Percentiles rank a stretch among this genome's conserved stretches.
Evolutionary conservation across 2,329 filamentous ascomycete genomes (phyloP).

Genomic region (Chaetomium strumarium): DNA sequence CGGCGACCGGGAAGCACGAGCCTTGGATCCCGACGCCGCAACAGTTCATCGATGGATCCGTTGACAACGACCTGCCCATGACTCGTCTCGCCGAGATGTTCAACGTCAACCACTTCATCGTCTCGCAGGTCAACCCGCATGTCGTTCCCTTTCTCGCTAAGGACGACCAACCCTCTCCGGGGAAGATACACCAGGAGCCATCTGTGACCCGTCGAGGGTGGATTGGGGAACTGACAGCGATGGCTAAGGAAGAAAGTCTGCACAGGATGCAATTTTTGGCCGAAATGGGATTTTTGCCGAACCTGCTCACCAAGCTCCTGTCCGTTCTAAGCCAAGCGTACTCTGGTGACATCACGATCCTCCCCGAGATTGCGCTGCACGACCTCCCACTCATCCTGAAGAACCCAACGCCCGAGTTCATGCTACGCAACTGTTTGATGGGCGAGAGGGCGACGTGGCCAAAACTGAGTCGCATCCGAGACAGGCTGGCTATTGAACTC

Average conservation of each 20-base stretch:
- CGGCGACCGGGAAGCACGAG: constrained; percentile 66
- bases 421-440: constrained; percentile 68
- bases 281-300: constrained; percentile 76
- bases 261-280: constrained; percentile 75
- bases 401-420: constrained; percentile 83
- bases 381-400: constrained; percentile 72
- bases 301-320: constrained; percentile 67
- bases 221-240: constrained; percentile 60
- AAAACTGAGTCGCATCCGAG: constrained; percentile 75
- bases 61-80: constrained; percentile 92
- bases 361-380: constrained; percentile 69
- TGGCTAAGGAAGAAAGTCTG: constrained; percentile 74
- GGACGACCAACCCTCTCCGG: constrained; percentile 51
- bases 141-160: constrained; percentile 78
- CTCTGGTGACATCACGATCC: constrained; percentile 89
- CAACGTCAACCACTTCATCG: constrained; percentile 97
- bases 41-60: constrained; percentile 88
- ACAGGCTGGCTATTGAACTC: constrained; percentile 83
- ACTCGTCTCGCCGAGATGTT: constrained; percentile 88
- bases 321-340: constrained; percentile 87
- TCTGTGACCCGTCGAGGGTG: constrained; percentile 35
- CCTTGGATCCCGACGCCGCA: constrained; percentile 84
- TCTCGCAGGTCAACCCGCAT: constrained; percentile 94
- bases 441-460: constrained; percentile 91
- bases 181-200: constrained; percentile 10